Base-by-base conservation (phyloP, 2,329 filamentous ascomycete genomes). In the Aspergillus sp. region DNA sequence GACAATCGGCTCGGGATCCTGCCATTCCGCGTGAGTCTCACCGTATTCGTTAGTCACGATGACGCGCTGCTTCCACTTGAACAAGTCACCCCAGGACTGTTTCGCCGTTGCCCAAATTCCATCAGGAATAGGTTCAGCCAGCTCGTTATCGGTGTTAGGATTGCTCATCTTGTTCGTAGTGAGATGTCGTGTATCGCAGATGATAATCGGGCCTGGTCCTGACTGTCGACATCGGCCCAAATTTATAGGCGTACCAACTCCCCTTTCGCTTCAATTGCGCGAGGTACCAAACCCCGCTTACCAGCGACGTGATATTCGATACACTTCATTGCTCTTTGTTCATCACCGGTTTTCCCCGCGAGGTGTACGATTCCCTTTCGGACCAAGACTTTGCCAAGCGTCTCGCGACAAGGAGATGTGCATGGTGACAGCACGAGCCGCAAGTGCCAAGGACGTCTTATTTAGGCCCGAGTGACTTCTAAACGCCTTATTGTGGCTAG, bases 51-150 rank as follows among this genome's bases (percentile, higher is more conserved):
- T 63, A 23, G 51, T 59, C 4, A 64, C 74, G 35, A 85, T 79
- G 9, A 87, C 82, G 50, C 86, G 79, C 69, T 88, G 83, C 66
- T 85, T 83, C 84, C 85, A 90, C 57, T 74, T 76, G 72, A 87
- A 86, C 50, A 88, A 77, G 57, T 88, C 85, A 9, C 66, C 64
- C 56, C 78, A 74, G 32, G 79, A 74, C 62, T 88, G 84, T 60
- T 79, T 84, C 9, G 82, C 81, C 1, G 82, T 84, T 23, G 84
- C 74, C 35, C 82, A 52, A 44, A 81, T 76, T 38, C 85, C 86
- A 66, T 80, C 81, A 30, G 83, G 82, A 49, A 88, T 65, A 17
- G 83, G 82, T 53, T 87, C 84, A 46, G 85, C 84, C 9, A 78
- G 74, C 54, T 80, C 73, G 57, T 71, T 56, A 35, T n/a, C 33